Evolutionary conservation across 2,329 filamentous ascomycete genomes (phyloP), one percentile per base, ranked within the genome.

Genomic region (Lachnellula occidentalis): DNA sequence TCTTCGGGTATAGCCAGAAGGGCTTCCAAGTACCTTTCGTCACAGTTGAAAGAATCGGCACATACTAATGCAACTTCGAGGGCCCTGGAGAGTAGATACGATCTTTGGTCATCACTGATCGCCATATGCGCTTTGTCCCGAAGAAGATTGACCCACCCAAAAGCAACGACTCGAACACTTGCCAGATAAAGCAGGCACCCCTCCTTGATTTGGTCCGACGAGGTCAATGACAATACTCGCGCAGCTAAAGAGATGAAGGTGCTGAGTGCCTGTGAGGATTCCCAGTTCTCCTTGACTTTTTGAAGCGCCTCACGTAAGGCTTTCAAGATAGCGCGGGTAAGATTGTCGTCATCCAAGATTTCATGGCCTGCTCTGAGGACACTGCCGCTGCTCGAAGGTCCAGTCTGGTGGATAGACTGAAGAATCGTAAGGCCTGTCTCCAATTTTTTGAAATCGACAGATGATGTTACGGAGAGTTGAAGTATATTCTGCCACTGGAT

Each of bases 401-500:
- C 77, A 4, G 72, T 70, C 65, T 82, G 76, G 54, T 74, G 70
- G 9, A 75, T 70, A 1, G 72, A 69, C 57, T 86, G 81, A 2
- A 75, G 62, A 1, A 83, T 53, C 0, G 82, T 61, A 5, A 75
- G 58, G 5, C 66, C 67, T 0, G 79, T 78, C 41, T 81, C 76
- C 0, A 69, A 51, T 46, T 78, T 77, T 8, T 75, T 77, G 45
- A 81, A 76, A 47, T 80, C 75, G 0, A 86, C 48, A 0, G 69
- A 70, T 0, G 78, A 74, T 2, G 70, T 68, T 0, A 67, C 65
- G 1, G 86, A 65, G 60, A 83, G 75, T 1, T 70, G 59, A 0
- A 82, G 61, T 3, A 86, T 74, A 52, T 83, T 84, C 12, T 71
- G 61, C 77, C 80, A 85, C 50, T 81, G 78, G 11, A 82, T 66